A percentile compares a stretch with the other conserved stretches of the same genome.
Conservation (phyloP, 208 protist genomes). For the Trypanosoma boissoni region DNA sequence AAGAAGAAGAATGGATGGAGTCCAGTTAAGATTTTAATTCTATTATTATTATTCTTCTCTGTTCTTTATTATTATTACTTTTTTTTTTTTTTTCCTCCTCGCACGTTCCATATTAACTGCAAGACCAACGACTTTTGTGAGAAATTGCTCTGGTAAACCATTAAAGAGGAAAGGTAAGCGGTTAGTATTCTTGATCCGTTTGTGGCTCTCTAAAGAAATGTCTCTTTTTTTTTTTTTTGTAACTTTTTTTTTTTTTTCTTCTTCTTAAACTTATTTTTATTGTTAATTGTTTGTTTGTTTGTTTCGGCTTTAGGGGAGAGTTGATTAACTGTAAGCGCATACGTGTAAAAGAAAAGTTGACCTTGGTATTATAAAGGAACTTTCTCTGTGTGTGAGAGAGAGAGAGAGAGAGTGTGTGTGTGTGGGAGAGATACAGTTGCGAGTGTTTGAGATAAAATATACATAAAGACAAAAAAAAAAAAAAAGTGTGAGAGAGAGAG, state of each 20-base stretch:
- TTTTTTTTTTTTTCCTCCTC: too few relatives aligned
- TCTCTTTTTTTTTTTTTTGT: constrained; percentile 10
- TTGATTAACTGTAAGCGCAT: not conserved
- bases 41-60: too few relatives aligned
- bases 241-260: not conserved
- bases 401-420: too few relatives aligned
- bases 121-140: too few relatives aligned
- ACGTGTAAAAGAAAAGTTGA: not conserved
- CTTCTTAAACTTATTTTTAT: not conserved
- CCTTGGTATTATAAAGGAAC: too few relatives aligned
- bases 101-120: too few relatives aligned
- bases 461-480: not conserved
- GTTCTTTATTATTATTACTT: too few relatives aligned
- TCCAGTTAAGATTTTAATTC: too few relatives aligned
- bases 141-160: not conserved
- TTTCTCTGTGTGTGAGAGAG: too few relatives aligned
- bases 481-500: constrained; percentile 6
- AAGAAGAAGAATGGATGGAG: not conserved
- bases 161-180: not conserved
- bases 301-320: not conserved
- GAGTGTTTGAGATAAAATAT: too few relatives aligned
- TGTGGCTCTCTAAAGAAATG: not conserved
- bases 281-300: not conserved
- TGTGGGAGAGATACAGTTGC: too few relatives aligned
- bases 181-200: not conserved